Evolutionary conservation across 2,329 filamentous ascomycete species (phyloP).

Genomic region (Aspergillus sp.): DNA sequence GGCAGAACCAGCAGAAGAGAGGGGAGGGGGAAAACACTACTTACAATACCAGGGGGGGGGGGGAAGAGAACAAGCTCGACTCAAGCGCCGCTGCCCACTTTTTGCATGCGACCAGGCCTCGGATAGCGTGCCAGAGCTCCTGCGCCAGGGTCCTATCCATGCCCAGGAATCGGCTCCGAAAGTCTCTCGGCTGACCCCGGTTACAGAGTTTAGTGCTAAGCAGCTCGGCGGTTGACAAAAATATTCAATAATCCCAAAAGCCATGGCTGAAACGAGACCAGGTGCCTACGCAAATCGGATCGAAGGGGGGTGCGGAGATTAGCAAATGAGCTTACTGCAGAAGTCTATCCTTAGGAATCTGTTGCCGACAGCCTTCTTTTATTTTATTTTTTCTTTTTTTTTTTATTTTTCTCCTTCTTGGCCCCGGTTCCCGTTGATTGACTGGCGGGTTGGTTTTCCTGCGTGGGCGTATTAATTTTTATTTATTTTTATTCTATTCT

Average conservation of each 20-base stretch:
- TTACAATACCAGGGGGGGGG: too few species aligned
- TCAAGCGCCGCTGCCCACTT: too few species aligned
- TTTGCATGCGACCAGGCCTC: not conserved
- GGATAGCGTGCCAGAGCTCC: conserved; percentile 1
- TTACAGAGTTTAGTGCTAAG: conserved; percentile 8
- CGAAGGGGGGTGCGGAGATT: conserved; percentile 14
- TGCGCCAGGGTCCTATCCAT: conserved; percentile 29
- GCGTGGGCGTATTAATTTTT: not conserved
- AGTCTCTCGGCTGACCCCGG: conserved; percentile 28
- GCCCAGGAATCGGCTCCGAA: conserved; percentile 30
- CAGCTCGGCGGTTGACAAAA: too few species aligned
- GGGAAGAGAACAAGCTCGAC: too few species aligned
- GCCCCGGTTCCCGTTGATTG: not conserved
- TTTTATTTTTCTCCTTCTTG: too few species aligned
- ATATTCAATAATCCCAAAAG: conserved; percentile 12
- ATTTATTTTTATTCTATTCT: not conserved
- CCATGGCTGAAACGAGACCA: conserved; percentile 24
- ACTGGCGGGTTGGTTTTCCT: not conserved
- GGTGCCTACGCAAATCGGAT: conserved; percentile 22
- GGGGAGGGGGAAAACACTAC: too few species aligned
- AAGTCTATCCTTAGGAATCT: conserved; percentile 30
- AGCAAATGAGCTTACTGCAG: conserved; percentile 22
- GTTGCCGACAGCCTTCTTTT: conserved; percentile 21
- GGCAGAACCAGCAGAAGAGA: too few species aligned
- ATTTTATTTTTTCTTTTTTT: too few species aligned